These are phyloP conservation scores for Vitis amurensis DNA, from an alignment of 164 flowering plant genomes.

Conservation along the genomic window DNA sequence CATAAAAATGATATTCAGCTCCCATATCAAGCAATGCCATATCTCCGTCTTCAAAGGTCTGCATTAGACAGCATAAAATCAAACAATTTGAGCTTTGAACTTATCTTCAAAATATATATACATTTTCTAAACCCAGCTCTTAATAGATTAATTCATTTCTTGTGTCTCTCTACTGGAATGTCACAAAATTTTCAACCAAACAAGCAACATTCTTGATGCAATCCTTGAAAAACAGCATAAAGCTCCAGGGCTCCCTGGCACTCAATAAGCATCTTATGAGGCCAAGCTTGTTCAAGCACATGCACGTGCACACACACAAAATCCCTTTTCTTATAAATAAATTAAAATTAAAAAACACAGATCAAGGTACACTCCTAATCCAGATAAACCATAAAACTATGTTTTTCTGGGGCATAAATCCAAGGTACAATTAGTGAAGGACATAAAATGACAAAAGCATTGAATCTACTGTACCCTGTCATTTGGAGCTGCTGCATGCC, in stretches of 20 bases:
- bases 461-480: constrained; percentile 56
- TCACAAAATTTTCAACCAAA: too few species aligned
- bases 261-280: too few species aligned
- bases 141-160: too few species aligned
- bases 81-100: not conserved
- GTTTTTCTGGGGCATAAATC: not conserved
- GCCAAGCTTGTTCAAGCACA: too few species aligned
- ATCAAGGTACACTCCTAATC: not conserved
- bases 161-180: too few species aligned
- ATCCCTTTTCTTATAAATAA: not conserved
- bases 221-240: too few species aligned
- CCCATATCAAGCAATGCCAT: constrained; percentile 98
- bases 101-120: too few species aligned
- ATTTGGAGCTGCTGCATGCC: constrained; percentile 98
- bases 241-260: too few species aligned
- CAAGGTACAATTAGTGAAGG: not conserved
- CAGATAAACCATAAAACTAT: not conserved
- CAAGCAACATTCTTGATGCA: too few species aligned
- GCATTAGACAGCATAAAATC: constrained; percentile 19
- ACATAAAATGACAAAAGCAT: not conserved
- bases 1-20: constrained; percentile 92
- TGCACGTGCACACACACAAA: too few species aligned
- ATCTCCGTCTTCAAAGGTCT: constrained; percentile 83
- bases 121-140: too few species aligned
- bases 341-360: not conserved